phyloP scores from a whole-genome alignment of 495 filamentous ascomycete species.

The Lineolata rhizophorae region DNA sequence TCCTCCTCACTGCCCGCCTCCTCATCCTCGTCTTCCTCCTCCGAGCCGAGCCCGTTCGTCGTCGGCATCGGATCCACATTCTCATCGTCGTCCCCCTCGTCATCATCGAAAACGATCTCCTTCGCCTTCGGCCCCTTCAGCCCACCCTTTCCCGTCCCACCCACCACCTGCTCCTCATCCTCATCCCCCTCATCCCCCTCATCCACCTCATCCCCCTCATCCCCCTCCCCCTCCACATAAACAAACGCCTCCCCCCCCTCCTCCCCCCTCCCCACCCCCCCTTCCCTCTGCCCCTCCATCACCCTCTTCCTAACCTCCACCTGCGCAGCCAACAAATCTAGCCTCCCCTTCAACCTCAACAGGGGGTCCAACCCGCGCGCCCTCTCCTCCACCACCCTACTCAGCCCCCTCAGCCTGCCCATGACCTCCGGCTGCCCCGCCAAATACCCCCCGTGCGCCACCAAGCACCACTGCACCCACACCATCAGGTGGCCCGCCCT shows the following conservation, averaged over 20 bases:
- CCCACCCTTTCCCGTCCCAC: neutral
- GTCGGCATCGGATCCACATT: too few species aligned
- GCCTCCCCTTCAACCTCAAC: conserved; percentile 72
- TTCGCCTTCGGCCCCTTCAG: neutral
- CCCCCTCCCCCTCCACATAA: conserved; percentile 54
- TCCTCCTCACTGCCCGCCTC: conserved; percentile 8
- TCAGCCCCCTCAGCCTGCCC: conserved; percentile 50
- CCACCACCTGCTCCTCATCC: neutral
- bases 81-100: conserved; percentile 1
- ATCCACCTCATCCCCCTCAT: conserved; percentile 10
- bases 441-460: conserved; percentile 81
- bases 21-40: conserved; percentile 9
- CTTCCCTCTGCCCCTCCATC: too few species aligned
- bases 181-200: conserved; percentile 16
- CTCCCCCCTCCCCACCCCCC: conserved; percentile 29
- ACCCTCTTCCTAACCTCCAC: too few species aligned
- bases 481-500: conserved; percentile 78
- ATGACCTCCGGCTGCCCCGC: conserved; percentile 61
- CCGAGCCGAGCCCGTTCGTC: conserved; percentile 9
- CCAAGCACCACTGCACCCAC: conserved; percentile 92
- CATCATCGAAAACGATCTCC: neutral
- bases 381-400: conserved; percentile 66
- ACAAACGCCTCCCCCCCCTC: conserved; percentile 58
- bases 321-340: conserved; percentile 79
- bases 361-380: conserved; percentile 63